phyloP scores from a whole-genome alignment of 257 asterid species.

The Ligustrum vulgare region DNA sequence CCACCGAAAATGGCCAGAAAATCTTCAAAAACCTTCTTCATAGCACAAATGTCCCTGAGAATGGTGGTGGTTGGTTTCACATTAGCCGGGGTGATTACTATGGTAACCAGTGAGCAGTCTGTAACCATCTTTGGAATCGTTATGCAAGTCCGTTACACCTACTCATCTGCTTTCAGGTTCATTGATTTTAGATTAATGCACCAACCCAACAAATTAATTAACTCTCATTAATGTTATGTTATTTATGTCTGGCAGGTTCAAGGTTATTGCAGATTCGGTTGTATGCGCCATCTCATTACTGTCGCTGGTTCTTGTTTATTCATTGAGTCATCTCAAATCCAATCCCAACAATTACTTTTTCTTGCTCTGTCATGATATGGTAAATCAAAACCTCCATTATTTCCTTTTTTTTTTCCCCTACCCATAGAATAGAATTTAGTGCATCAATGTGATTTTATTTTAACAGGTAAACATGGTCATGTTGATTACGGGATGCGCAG shows the following conservation, averaged over 20 bases:
- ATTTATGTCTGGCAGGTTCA: constrained; percentile 27
- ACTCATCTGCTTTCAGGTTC: constrained; percentile 39
- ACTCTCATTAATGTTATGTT: too few species aligned
- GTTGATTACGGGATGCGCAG: constrained; percentile 44
- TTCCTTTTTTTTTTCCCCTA: too few species aligned
- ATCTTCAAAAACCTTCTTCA: neutral
- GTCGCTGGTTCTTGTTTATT: constrained; percentile 23
- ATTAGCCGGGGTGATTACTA: constrained; percentile 29
- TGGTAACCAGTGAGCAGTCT: constrained; percentile 27
- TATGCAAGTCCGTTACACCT: constrained; percentile 36
- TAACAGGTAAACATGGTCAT: constrained; percentile 37
- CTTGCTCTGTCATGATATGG: constrained; percentile 46
- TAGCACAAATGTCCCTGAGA: neutral
- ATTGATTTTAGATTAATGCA: neutral
- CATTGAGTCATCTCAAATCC: constrained; percentile 31
- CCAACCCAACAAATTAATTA: neutral
- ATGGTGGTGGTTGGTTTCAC: neutral
- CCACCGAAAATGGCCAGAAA: neutral
- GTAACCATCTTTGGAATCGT: constrained; percentile 29
- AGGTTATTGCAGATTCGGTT: constrained; percentile 32
- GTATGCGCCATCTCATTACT: constrained; percentile 31
- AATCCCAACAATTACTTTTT: constrained; percentile 34
- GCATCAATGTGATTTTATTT: neutral
- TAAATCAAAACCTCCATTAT: constrained; percentile 3
- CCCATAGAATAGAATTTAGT: neutral